Percentiles rank a stretch among this genome's conserved stretches.
phyloP scores from a whole-genome alignment of 202 grass and related monocot species.

The Setaria italica region DNA sequence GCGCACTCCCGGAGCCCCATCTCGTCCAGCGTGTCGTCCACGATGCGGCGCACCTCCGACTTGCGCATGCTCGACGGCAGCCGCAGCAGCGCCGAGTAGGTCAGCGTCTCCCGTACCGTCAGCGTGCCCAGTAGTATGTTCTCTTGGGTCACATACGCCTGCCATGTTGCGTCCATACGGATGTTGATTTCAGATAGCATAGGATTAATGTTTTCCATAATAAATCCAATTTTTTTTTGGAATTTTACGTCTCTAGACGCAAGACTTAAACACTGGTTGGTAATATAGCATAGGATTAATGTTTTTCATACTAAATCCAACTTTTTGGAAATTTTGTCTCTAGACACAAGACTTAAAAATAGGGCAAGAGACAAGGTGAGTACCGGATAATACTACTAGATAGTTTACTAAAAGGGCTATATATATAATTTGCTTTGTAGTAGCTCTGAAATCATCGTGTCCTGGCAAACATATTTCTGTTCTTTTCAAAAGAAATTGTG shows the following conservation, averaged over 20 bases:
- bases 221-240: neutral
- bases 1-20: conserved; percentile 95
- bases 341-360: neutral
- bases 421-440: neutral
- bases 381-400: neutral
- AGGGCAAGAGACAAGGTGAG: neutral
- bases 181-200: conserved; percentile 14
- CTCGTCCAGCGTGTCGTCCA: conserved; percentile 78
- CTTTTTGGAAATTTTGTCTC: neutral
- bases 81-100: conserved; percentile 89
- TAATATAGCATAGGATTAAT: no score
- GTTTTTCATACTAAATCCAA: neutral
- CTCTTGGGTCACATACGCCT: conserved; percentile 99
- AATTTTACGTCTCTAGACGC: neutral
- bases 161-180: neutral
- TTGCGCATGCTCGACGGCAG: conserved; percentile 71
- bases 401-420: neutral
- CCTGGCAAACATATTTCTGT: neutral
- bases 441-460: neutral
- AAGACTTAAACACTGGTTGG: neutral
- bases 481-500: conserved; percentile 18
- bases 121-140: conserved; percentile 89
- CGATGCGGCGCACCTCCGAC: conserved; percentile 58
- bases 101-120: conserved; percentile 83
- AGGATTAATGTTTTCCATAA: neutral